Percentiles rank a stretch among this genome's conserved stretches.
These are phyloP conservation scores for Termitomyces sp. DNA, from an alignment of 768 basidiomycete genomes.

Conservation along the genomic window DNA sequence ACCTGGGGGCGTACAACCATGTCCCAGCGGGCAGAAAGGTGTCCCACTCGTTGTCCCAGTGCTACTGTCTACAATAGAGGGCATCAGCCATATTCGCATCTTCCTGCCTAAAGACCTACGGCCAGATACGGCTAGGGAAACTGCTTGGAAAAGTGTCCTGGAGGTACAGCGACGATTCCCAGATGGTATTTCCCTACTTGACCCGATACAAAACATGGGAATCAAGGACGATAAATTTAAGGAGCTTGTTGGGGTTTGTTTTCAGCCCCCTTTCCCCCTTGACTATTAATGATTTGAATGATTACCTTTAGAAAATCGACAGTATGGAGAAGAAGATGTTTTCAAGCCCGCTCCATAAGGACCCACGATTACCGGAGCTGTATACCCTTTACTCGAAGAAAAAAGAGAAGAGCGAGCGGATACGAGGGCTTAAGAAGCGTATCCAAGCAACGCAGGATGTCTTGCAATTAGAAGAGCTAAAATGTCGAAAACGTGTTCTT, in stretches of 20 bases:
- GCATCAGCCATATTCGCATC: constrained; percentile 83
- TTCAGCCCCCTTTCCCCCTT: background rate
- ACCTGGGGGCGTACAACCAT: constrained; percentile 74
- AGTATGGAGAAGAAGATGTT: constrained; percentile 85
- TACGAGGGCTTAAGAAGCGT: constrained; percentile 78
- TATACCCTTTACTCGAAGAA: constrained; percentile 82
- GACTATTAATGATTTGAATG: background rate
- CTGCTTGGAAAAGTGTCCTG: constrained; percentile 83
- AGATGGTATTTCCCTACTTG: constrained; percentile 80
- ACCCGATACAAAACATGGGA: constrained; percentile 92
- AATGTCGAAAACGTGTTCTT: constrained; percentile 90
- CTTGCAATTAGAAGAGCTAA: constrained; percentile 94
- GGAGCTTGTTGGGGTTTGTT: constrained; percentile 72
- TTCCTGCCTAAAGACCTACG: constrained; percentile 90
- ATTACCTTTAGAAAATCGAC: constrained; percentile 73
- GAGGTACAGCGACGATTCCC: constrained; percentile 93
- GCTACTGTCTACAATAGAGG: constrained; percentile 80
- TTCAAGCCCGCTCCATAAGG: constrained; percentile 73
- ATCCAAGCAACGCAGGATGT: constrained; percentile 91
- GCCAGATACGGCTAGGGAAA: constrained; percentile 69
- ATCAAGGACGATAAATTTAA: constrained; percentile 95
- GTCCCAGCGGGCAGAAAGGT: constrained; percentile 67
- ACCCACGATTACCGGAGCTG: constrained; percentile 73
- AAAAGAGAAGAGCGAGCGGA: constrained; percentile 61
- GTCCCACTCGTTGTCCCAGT: constrained; percentile 86